Percentiles rank a stretch among this genome's conserved stretches.
Evolutionary conservation across 257 asterid genomes (phyloP).

Genomic region (Solanum tacnaense): DNA sequence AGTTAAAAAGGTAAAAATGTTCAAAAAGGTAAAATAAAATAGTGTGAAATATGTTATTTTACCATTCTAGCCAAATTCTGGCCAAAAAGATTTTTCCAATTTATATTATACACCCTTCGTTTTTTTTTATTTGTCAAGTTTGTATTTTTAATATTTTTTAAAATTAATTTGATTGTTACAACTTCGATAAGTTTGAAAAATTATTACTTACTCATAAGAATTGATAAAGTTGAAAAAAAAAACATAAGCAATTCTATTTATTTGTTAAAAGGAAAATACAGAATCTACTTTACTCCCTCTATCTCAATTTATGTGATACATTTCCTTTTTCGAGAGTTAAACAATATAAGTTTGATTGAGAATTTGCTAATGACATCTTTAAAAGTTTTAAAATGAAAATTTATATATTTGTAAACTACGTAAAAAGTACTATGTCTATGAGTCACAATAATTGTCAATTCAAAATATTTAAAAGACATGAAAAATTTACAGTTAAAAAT

Average conservation of each 20-base stretch:
- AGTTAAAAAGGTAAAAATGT: too few relatives aligned
- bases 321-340: too few relatives aligned
- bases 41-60: too few relatives aligned
- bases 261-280: not conserved
- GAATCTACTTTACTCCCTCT: not conserved
- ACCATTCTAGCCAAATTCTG: too few relatives aligned
- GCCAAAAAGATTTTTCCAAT: too few relatives aligned
- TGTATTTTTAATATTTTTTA: not conserved
- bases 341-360: too few relatives aligned
- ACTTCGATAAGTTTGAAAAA: not conserved
- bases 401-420: not conserved
- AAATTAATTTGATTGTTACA: not conserved
- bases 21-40: too few relatives aligned
- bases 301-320: too few relatives aligned
- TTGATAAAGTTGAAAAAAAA: not conserved
- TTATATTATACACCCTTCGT: not conserved
- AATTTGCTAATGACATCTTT: not conserved
- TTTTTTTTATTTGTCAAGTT: not conserved
- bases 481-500: too few relatives aligned
- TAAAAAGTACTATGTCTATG: too few relatives aligned
- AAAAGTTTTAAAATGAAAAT: too few relatives aligned
- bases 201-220: not conserved
- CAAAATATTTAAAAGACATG: too few relatives aligned
- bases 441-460: not conserved
- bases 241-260: not conserved